Base-by-base conservation (phyloP, 192 early-diverging fungal genomes). In the Podila horticola region DNA sequence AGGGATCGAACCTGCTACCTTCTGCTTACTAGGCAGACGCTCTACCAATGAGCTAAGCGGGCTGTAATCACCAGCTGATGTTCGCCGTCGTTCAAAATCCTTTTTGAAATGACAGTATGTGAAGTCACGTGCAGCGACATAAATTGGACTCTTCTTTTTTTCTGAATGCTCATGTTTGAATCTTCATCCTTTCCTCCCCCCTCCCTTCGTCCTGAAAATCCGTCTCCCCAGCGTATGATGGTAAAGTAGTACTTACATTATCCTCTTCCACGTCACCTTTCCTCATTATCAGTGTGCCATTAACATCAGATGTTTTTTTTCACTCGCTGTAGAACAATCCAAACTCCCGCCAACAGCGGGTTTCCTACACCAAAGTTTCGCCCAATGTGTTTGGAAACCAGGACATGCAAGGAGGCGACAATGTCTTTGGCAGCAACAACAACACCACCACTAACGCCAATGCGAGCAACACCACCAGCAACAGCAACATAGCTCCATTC, bases 1-100 rank as follows among this genome's bases (percentile, higher is more conserved):
- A 74, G 73, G 73, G 73, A 74, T 74, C 73, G 74, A 75, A 75
- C 74, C 74, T 75, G 74, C 74, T 75, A 75, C 74, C 74, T 75
- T 75, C 61, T 75, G 74, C 74, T 75, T 76, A 70, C 74, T 70
- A 70, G 74, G 74, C 74, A 76, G 55, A 76, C 67, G 74, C 67
- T 70, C 74, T 70, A 74, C 62, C 55, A 66, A 64, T 59, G 62
- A 66, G 63, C 62, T 59, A 64, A 59, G 62, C 62, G 55, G 63
- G 62, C 55, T 62, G 24, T 3, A 7, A 24, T 2, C 6, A 45
- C 41, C 52, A 26, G 52, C 20, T 55, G 52, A 26, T 24, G 5
- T 22, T 55, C 5, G 8, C 0, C 0, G 9, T 9, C n/a, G n/a
- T 55, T 20, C 19, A 26, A 55, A n/a, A 55, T 55, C 52, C 6